Evolutionary conservation across 2,329 filamentous ascomycete species (phyloP), one percentile per base, ranked within the genome.

Genomic region (Diaporthe amygdali): DNA sequence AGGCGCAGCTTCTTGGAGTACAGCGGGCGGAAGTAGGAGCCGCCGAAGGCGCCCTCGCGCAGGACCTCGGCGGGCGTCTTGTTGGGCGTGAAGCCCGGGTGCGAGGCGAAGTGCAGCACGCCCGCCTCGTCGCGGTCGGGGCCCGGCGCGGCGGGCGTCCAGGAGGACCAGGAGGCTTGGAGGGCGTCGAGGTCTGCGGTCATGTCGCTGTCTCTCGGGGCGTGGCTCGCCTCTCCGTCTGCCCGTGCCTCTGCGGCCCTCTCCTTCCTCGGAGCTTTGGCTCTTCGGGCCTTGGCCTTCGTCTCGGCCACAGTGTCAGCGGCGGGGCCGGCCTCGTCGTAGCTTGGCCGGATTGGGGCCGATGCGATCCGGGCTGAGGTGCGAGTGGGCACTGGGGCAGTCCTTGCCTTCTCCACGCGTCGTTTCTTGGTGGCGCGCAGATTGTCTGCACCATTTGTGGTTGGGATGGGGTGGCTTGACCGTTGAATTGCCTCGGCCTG

Each of bases 51-150:
- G 55, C 87, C 86, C 78, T 88, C 85, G 25, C 84, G 81, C 15
- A 88, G 80, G 73, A 89, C 84, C 68, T 85, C 84, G 67, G 84
- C 82, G 5, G 87, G 87, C 1, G 85, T 85, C 74, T 88, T 88
- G 75, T 89, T 89, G 2, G 87, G 87, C 2, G 77, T 81, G 76
- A 89, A 89, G 32, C 74, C 74, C 0, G 82, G 83, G 70, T 84
- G 81, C 8, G 79, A 80, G 12, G 70, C 70, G 76, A 89, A 88
- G 72, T 84, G 84, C 71, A 87, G 86, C 0, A 77, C 81, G 8
- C 81, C 83, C n/a, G 78, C 74, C 0, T 77, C 76, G 68, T 85
- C 82, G 37, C 85, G 80, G 0, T 80, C 82, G 0, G 86, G 86
- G 4, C 78, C 71, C 0, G 78, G 64, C 4, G 81, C 85, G 0